Conservation (phyloP, 2,329 filamentous ascomycete species). For the Pseudogymnoascus sp. region DNA sequence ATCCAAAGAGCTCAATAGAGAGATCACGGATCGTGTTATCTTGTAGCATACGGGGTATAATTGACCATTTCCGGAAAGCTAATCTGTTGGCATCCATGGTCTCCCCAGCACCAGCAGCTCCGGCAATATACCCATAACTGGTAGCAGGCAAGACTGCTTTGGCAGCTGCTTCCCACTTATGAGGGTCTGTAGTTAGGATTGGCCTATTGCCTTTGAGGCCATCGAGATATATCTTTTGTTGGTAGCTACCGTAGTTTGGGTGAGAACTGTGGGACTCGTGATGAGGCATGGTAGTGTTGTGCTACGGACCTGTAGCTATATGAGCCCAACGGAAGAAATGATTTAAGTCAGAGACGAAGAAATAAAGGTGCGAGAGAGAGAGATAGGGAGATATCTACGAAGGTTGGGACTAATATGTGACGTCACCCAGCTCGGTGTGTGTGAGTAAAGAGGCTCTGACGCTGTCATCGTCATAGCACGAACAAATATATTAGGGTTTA, state of each 20-base stretch:
- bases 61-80: conserved; percentile 55
- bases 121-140: not conserved
- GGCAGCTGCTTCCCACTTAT: not conserved
- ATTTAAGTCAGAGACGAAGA: not conserved
- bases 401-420: not conserved
- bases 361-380: not conserved
- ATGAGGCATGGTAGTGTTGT: not conserved
- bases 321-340: not conserved
- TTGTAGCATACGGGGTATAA: conserved; percentile 52
- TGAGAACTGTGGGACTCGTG: not conserved
- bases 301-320: not conserved
- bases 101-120: not conserved
- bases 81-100: conserved; percentile 43
- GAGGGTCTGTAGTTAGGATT: not conserved
- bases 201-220: not conserved
- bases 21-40: conserved; percentile 53
- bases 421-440: not conserved
- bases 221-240: not conserved
- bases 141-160: not conserved
- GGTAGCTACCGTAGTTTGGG: not conserved
- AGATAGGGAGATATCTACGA: not conserved
- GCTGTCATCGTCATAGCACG: not conserved
- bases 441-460: not conserved
- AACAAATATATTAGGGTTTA: not conserved
- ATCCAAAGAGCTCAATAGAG: conserved; percentile 48